A percentile compares a stretch with the other conserved stretches of the same genome.
phyloP scores from a whole-genome alignment of 2,329 filamentous ascomycete species.

The Davidsoniella australis region DNA sequence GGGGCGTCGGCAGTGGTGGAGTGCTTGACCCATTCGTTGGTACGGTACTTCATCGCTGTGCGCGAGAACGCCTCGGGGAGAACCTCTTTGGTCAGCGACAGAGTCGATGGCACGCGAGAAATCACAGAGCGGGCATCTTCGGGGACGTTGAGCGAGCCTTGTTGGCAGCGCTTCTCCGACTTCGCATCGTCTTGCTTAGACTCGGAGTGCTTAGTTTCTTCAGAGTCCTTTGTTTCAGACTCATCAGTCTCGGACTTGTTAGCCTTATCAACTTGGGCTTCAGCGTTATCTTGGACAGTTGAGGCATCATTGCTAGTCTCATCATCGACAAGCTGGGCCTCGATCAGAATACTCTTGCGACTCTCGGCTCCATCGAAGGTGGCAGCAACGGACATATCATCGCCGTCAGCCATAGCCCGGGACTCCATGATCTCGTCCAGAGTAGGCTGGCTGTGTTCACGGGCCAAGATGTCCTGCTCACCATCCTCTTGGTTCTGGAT shows the following conservation, averaged over 20 bases:
- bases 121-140: slow-evolving; percentile 24
- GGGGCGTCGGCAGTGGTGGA: slow-evolving; percentile 61
- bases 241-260: slow-evolving; percentile 4
- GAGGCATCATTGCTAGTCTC: background rate
- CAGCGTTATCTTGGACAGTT: background rate
- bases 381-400: slow-evolving; percentile 37
- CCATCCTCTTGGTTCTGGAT: slow-evolving; percentile 16
- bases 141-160: slow-evolving; percentile 14
- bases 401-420: slow-evolving; percentile 21
- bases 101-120: slow-evolving; percentile 26
- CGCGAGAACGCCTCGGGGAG: slow-evolving; percentile 58
- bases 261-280: background rate
- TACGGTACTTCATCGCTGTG: slow-evolving; percentile 68
- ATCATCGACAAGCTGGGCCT: background rate
- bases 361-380: slow-evolving; percentile 31
- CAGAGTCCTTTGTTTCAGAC: slow-evolving; percentile 4
- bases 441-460: slow-evolving; percentile 19
- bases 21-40: slow-evolving; percentile 94
- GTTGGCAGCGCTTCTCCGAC: slow-evolving; percentile 2
- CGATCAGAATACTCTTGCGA: background rate
- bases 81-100: slow-evolving; percentile 38
- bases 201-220: slow-evolving; percentile 11
- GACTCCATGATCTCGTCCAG: slow-evolving; percentile 29
- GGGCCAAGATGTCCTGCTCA: background rate
- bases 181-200: slow-evolving; percentile 7